A percentile compares a stretch with the other conserved stretches of the same genome.
These are phyloP conservation scores for Tolypocladium cylindrosporum DNA, from an alignment of 2,329 filamentous ascomycete species.

Conservation along the genomic window DNA sequence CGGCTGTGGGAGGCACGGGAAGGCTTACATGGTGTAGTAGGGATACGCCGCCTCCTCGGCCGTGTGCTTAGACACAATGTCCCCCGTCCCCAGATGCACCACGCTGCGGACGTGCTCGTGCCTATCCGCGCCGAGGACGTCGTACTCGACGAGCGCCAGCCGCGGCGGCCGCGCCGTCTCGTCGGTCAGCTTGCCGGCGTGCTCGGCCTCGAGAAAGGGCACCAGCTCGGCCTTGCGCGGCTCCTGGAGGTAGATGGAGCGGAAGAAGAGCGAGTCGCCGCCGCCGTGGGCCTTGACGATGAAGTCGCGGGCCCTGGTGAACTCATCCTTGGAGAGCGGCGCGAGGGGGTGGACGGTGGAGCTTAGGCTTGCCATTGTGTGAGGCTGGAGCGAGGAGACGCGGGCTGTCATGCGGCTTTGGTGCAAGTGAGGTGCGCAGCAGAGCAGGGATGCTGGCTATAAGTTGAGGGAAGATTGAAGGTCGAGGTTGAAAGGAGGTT, in stretches of 20 bases:
- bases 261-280: conserved; percentile 27
- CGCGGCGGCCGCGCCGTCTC: conserved; percentile 32
- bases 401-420: background rate
- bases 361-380: background rate
- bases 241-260: conserved; percentile 54
- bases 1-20: no score
- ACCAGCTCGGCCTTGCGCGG: conserved; percentile 49
- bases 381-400: background rate
- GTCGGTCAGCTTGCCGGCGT: conserved; percentile 36
- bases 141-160: conserved; percentile 35
- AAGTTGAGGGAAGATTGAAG: background rate
- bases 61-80: conserved; percentile 15
- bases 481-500: background rate
- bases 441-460: background rate
- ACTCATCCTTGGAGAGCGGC: conserved; percentile 39
- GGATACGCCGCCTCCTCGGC: conserved; percentile 22
- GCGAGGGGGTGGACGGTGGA: conserved; percentile 28
- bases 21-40: conserved; percentile 15
- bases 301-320: conserved; percentile 33
- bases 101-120: conserved; percentile 25
- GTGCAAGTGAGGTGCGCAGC: background rate
- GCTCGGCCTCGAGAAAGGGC: conserved; percentile 52
- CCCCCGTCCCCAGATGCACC: conserved; percentile 24
- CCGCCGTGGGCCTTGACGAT: conserved; percentile 23
- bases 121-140: conserved; percentile 22